Base-by-base conservation (phyloP, 257 asterid species). In the Scutellaria barbata region DNA sequence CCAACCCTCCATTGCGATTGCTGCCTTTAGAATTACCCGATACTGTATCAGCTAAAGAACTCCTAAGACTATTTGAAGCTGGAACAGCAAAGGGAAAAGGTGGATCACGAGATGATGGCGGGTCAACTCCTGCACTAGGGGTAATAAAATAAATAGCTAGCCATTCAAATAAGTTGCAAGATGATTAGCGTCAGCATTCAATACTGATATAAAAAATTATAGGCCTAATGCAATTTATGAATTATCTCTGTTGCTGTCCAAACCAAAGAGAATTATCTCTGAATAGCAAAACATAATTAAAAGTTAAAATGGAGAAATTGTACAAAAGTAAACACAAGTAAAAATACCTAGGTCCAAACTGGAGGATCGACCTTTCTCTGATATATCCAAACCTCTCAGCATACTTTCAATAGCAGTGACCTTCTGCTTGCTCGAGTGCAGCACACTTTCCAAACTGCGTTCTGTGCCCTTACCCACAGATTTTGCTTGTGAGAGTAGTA, bases 81-180 rank as follows among this genome's bases (percentile, higher is more conserved):
- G 99, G 96, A 81, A 86, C 96, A 69, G 99, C 99, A 81, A 87
- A 87, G 80, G 99, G 99, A 76, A 80, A 89, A 65, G 96, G 99
- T 54, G 98, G 98, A 84, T 95, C 98, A 86, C 99, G 98, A 77
- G 99, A 89, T 63, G 99, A 95, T 80, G 99, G 99, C 20, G 94
- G 85, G 85, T 95, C 99, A 84, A 89, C 98, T 87, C 99, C 99
- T 95, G 99, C 97, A 86, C 97, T 87, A 91, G 96, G 90, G 82
- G 85, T 79, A 89, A 86, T 52, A 80, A 74, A 57, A 81, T 75
- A 82, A 77, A 73, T 75, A 83, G 81, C 78, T 84, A 85, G 87
- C 79, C 78, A 64, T 81, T 81, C 87, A 81, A 66, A 66, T 79
- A 66, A 76, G 48, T 66, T 47, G 56, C 45, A 58, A 54, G 72